These are phyloP conservation scores for Teratosphaeria gauchensis DNA, from an alignment of 2,329 filamentous ascomycete species.

Conservation along the genomic window DNA sequence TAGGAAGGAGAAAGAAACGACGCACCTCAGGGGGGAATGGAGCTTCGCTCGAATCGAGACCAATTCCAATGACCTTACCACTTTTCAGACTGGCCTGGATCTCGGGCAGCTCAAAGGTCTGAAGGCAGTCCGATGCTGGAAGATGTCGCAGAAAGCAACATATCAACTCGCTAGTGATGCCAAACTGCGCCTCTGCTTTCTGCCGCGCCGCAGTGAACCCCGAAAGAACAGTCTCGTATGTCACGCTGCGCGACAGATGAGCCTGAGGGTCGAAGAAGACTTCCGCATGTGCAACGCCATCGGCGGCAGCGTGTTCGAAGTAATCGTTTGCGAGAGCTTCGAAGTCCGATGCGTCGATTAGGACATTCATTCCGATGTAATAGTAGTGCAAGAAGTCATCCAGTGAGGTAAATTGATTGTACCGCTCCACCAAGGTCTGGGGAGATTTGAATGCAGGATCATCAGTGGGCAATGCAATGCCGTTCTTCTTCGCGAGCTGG, in stretches of 20 bases:
- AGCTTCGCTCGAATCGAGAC: slow-evolving; percentile 54
- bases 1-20: not conserved
- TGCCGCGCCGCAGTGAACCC: slow-evolving; percentile 54
- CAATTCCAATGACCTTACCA: slow-evolving; percentile 52
- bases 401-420: slow-evolving; percentile 57
- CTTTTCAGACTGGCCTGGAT: slow-evolving; percentile 37
- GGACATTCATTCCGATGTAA: slow-evolving; percentile 63
- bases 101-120: slow-evolving; percentile 35
- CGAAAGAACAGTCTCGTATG: slow-evolving; percentile 52
- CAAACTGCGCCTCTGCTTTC: slow-evolving; percentile 53
- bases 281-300: slow-evolving; percentile 63
- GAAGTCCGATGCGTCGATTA: slow-evolving; percentile 58
- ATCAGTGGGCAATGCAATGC: slow-evolving; percentile 45
- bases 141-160: slow-evolving; percentile 65
- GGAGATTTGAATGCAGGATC: slow-evolving; percentile 56
- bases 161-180: slow-evolving; percentile 56
- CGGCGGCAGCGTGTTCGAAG: slow-evolving; percentile 52
- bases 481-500: slow-evolving; percentile 56
- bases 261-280: slow-evolving; percentile 77
- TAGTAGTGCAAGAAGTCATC: slow-evolving; percentile 74
- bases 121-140: slow-evolving; percentile 47
- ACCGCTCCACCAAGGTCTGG: slow-evolving; percentile 51
- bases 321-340: slow-evolving; percentile 64
- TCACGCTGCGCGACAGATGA: slow-evolving; percentile 42
- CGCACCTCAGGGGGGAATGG: slow-evolving; percentile 32